phyloP scores from a whole-genome alignment of 805 yeast species.

The Spathaspora arborariae region DNA sequence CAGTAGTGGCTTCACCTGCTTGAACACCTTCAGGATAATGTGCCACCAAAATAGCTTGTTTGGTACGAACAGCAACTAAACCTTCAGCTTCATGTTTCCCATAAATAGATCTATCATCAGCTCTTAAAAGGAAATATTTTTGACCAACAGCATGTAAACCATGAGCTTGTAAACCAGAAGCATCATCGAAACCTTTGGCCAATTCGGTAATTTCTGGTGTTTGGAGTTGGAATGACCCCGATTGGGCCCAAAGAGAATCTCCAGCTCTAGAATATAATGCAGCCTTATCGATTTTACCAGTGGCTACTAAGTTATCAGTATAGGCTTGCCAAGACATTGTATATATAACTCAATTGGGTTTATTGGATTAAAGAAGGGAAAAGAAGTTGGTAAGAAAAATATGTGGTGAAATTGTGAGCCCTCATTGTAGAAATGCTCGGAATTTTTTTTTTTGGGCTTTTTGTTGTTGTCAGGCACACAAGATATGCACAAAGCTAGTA shows the following conservation, averaged over 20 bases:
- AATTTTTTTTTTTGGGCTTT: not conserved
- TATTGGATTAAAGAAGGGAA: not conserved
- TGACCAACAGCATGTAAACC: conserved; percentile 84
- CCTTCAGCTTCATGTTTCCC: conserved; percentile 91
- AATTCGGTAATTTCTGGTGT: conserved; percentile 69
- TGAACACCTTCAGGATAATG: conserved; percentile 90
- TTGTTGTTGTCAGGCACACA: not conserved
- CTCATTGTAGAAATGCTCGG: not conserved
- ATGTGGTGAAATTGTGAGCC: not conserved
- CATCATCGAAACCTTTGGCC: conserved; percentile 77
- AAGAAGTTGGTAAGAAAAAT: not conserved
- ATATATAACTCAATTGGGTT: conserved; percentile 1
- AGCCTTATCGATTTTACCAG: conserved; percentile 88
- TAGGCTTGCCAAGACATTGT: conserved; percentile 63
- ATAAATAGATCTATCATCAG: conserved; percentile 90
- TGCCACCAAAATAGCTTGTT: conserved; percentile 88
- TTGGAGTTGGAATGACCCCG: conserved; percentile 61
- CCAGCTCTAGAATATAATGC: conserved; percentile 94
- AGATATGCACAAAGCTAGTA: not conserved
- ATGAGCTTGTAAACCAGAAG: conserved; percentile 72
- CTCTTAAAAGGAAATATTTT: conserved; percentile 83
- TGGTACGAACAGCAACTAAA: conserved; percentile 85
- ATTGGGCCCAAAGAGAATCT: conserved; percentile 89
- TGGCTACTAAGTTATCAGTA: conserved; percentile 86
- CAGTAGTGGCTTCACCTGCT: conserved; percentile 92